Conservation (phyloP, 148 eudicot species). For the Talinum fruticosum region DNA sequence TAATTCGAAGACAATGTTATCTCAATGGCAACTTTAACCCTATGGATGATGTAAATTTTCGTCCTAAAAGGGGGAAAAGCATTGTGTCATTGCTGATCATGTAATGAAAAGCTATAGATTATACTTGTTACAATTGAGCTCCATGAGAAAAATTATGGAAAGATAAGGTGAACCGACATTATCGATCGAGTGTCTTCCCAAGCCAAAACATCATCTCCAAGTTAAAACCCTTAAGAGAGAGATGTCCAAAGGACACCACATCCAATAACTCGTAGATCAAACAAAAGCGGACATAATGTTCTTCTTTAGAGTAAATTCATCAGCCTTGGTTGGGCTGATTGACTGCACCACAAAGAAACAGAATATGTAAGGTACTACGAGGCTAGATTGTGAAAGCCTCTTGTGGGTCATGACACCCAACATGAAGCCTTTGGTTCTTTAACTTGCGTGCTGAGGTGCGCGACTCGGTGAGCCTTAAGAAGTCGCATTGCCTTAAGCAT, state of each 20-base stretch:
- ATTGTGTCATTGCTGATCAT: not conserved
- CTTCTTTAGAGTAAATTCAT: conserved; percentile 94
- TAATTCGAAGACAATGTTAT: not conserved
- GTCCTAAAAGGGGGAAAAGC: not conserved
- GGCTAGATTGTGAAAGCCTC: too few relatives aligned
- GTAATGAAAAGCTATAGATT: conserved; percentile 5
- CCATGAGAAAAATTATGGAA: conserved; percentile 27
- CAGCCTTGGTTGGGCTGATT: conserved; percentile 71
- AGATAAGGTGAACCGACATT: conserved; percentile 2
- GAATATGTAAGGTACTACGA: not conserved
- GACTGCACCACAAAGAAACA: conserved; percentile 47
- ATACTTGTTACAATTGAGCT: conserved; percentile 21
- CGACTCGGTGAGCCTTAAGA: too few relatives aligned
- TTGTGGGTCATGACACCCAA: too few relatives aligned
- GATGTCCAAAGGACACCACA: not conserved
- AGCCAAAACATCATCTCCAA: not conserved
- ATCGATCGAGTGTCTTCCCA: not conserved
- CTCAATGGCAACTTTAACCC: not conserved
- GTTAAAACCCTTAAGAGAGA: not conserved
- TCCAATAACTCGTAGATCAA: conserved; percentile 21
- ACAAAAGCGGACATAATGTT: conserved; percentile 70
- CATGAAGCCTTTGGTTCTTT: too few relatives aligned
- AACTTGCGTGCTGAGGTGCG: too few relatives aligned
- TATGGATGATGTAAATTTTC: not conserved
- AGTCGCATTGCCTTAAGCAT: not conserved